phyloP scores from a whole-genome alignment of 2,329 filamentous ascomycete species.

The Paraconiothyrium sp. region DNA sequence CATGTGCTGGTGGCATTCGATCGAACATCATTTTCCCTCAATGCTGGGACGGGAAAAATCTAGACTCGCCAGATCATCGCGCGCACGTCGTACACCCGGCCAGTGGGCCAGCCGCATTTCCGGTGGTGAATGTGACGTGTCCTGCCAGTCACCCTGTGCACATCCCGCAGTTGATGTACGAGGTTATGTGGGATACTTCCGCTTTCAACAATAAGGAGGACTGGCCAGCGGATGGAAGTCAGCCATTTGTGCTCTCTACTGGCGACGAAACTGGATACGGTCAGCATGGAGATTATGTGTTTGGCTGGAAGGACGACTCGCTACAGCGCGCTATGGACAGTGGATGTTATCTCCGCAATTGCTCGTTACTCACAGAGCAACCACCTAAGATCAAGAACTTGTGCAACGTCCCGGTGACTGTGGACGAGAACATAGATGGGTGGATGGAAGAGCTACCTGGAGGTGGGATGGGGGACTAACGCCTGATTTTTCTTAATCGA shows the following conservation, averaged over 20 bases:
- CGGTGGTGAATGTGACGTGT: constrained; percentile 25
- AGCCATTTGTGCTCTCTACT: constrained; percentile 39
- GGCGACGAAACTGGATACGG: constrained; percentile 39
- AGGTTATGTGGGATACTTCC: constrained; percentile 44
- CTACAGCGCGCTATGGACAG: constrained; percentile 39
- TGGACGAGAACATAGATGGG: constrained; percentile 37
- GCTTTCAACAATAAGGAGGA: constrained; percentile 30
- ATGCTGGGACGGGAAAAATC: constrained; percentile 60
- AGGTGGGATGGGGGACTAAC: constrained; percentile 11
- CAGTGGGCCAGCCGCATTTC: constrained; percentile 7
- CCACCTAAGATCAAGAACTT: constrained; percentile 32
- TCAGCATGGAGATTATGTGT: constrained; percentile 41
- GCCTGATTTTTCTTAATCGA: not conserved
- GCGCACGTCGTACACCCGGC: constrained; percentile 50
- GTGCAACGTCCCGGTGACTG: constrained; percentile 33
- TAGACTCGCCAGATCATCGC: constrained; percentile 65
- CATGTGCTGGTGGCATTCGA: constrained; percentile 34
- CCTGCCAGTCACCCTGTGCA: constrained; percentile 40
- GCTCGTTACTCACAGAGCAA: constrained; percentile 10
- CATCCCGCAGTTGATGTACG: constrained; percentile 43
- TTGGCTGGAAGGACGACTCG: constrained; percentile 42
- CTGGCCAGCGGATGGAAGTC: constrained; percentile 38
- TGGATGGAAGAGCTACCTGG: constrained; percentile 27
- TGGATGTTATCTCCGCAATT: constrained; percentile 28
- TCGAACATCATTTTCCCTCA: constrained; percentile 68